Percentiles rank a stretch among this genome's conserved stretches.
Evolutionary conservation across 495 filamentous ascomycete genomes (phyloP).

Genomic region (Aspergillus nanangensis): DNA sequence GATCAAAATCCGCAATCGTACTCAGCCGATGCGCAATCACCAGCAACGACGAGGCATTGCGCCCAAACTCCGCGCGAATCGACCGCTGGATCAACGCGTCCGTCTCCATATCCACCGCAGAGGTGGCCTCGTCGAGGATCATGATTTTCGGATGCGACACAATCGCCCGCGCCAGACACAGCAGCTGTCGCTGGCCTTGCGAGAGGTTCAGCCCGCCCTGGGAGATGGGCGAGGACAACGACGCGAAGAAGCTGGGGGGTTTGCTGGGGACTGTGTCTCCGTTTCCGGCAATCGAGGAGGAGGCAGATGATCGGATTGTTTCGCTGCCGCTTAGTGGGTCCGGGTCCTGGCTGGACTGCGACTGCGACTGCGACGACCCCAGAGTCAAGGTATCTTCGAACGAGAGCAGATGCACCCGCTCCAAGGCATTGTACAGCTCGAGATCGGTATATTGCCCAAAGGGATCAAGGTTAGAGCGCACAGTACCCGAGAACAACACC

Average conservation of each 20-base stretch:
- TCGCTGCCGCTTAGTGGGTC: constrained; percentile 16
- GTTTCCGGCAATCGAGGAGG: constrained; percentile 21
- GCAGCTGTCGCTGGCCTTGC: constrained; percentile 83
- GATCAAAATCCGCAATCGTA: constrained; percentile 83
- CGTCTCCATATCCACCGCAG: constrained; percentile 82
- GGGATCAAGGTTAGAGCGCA: constrained; percentile 78
- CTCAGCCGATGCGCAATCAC: constrained; percentile 86
- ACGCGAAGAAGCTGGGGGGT: constrained; percentile 61
- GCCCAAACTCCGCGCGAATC: constrained; percentile 73
- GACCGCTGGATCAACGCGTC: constrained; percentile 77
- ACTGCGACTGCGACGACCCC: too few species aligned
- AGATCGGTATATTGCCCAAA: constrained; percentile 68
- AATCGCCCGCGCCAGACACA: constrained; percentile 85
- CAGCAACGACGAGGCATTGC: constrained; percentile 66
- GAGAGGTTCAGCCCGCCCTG: constrained; percentile 79
- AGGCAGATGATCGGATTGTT: constrained; percentile 20
- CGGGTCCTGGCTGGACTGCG: constrained; percentile 20
- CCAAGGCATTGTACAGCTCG: constrained; percentile 69
- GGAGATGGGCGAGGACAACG: constrained; percentile 58
- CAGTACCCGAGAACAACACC: constrained; percentile 80
- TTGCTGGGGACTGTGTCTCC: too few species aligned
- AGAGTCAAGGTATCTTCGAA: constrained; percentile 32
- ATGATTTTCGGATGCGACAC: constrained; percentile 76
- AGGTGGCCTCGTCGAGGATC: constrained; percentile 88
- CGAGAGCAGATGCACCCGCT: constrained; percentile 69